Conservation (phyloP, 2,329 filamentous ascomycete genomes). For the Trichothecium roseum region DNA sequence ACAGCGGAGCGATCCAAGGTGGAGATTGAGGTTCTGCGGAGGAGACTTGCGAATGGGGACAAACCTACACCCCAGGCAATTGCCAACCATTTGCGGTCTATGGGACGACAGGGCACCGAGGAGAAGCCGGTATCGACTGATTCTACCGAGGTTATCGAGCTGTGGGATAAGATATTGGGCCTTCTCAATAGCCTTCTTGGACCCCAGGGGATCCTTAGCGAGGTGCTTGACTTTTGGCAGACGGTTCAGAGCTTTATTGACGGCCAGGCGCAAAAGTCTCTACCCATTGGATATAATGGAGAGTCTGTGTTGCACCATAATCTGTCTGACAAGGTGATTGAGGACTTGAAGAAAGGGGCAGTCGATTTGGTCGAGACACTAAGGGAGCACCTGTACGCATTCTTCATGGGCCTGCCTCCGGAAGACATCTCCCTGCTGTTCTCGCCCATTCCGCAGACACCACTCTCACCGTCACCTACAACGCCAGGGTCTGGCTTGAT, state of each 20-base stretch:
- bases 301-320: slow-evolving; percentile 75
- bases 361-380: slow-evolving; percentile 77
- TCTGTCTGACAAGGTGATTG: slow-evolving; percentile 59
- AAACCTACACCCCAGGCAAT: slow-evolving; percentile 60
- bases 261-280: slow-evolving; percentile 66
- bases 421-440: slow-evolving; percentile 85
- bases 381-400: slow-evolving; percentile 65
- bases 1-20: slow-evolving; percentile 79
- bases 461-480: slow-evolving; percentile 37
- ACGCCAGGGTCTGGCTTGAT: slow-evolving; percentile 21
- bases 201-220: slow-evolving; percentile 70
- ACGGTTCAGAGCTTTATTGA: slow-evolving; percentile 83
- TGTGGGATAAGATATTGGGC: slow-evolving; percentile 81
- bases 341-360: slow-evolving; percentile 65
- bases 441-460: slow-evolving; percentile 65
- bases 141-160: slow-evolving; percentile 67
- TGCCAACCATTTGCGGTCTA: slow-evolving; percentile 65
- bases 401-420: slow-evolving; percentile 80
- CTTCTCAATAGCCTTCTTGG: slow-evolving; percentile 70
- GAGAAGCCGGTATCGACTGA: slow-evolving; percentile 60
- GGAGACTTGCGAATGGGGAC: slow-evolving; percentile 65
- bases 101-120: slow-evolving; percentile 56
- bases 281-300: slow-evolving; percentile 74
- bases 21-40: slow-evolving; percentile 83
- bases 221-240: slow-evolving; percentile 90